Conservation (phyloP, 2,329 filamentous ascomycete genomes). For the Apiospora arundinis region DNA sequence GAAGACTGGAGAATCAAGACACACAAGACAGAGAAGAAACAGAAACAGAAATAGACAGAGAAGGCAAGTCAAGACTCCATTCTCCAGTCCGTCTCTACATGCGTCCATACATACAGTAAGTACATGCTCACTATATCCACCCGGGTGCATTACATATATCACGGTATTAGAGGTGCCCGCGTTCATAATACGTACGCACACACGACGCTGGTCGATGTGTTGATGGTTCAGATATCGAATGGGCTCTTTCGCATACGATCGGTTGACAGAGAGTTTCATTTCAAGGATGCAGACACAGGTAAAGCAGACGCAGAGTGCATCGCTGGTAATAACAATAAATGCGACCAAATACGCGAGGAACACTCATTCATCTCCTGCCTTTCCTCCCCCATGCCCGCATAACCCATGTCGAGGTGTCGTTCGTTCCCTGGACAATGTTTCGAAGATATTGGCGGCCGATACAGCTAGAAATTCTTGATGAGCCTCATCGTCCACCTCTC, state of each 20-base stretch:
- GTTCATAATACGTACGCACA: neutral
- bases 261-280: neutral
- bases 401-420: no score
- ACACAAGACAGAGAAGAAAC: neutral
- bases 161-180: neutral
- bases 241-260: neutral
- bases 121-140: neutral
- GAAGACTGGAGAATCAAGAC: neutral
- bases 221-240: neutral
- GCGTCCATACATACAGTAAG: neutral
- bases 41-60: neutral
- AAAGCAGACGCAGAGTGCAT: neutral
- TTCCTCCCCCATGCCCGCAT: neutral
- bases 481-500: neutral
- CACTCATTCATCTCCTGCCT: neutral
- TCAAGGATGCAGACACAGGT: neutral
- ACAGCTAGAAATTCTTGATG: constrained; percentile 5
- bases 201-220: neutral
- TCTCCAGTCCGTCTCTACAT: neutral
- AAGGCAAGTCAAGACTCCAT: neutral
- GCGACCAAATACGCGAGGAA: neutral
- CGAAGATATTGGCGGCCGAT: neutral
- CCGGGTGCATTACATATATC: neutral
- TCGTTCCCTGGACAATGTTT: neutral
- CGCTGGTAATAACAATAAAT: neutral